Evolutionary conservation across 2,329 filamentous ascomycete species (phyloP).

Genomic region (Colletotrichum sp.): DNA sequence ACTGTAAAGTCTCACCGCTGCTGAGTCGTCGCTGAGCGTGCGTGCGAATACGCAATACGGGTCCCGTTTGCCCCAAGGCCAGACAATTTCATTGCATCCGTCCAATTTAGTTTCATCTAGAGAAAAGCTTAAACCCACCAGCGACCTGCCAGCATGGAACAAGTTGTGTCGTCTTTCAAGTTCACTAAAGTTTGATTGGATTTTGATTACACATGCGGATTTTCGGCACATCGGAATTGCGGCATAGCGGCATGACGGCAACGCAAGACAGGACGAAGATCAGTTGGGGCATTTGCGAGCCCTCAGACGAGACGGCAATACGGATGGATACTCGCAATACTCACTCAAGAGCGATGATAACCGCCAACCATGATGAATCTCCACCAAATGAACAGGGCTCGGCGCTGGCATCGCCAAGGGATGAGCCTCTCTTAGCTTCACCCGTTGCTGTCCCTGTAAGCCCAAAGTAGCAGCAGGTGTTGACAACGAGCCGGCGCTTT

Average conservation of each 20-base stretch:
- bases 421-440: slow-evolving; percentile 11
- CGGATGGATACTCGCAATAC: background rate
- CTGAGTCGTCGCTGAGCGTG: background rate
- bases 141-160: background rate
- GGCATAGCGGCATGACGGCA: background rate
- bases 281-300: background rate
- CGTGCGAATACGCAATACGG: background rate
- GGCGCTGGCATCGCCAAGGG: background rate
- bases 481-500: background rate
- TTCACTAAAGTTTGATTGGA: background rate
- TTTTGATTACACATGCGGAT: background rate
- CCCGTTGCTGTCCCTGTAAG: background rate
- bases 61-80: background rate
- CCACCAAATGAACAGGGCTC: background rate
- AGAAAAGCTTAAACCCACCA: slow-evolving; percentile 3
- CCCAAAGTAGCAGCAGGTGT: background rate
- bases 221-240: background rate
- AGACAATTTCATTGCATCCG: background rate
- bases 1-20: background rate
- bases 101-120: background rate
- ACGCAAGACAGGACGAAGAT: background rate
- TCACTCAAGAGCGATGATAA: background rate
- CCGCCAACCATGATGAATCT: background rate
- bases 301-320: background rate
- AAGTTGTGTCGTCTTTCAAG: background rate